Base-by-base conservation (phyloP, 2,329 filamentous ascomycete genomes). In the Pyrenophora tritici-repentis region DNA sequence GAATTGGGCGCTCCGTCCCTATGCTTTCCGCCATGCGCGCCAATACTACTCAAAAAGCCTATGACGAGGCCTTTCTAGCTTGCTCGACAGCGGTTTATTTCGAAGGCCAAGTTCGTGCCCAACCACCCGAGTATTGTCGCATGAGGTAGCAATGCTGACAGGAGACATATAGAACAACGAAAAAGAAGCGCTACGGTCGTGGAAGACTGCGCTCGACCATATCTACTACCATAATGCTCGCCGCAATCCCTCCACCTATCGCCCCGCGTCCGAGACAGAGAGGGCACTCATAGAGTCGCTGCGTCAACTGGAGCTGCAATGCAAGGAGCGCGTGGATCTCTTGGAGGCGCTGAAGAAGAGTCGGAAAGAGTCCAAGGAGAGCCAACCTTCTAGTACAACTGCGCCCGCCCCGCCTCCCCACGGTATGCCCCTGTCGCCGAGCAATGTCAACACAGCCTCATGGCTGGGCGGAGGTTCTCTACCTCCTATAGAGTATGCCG, bases 21-120 rank as follows among this genome's bases (percentile, higher is more conserved):
- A 53, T 49, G 43, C 51, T 46, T 33, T 52, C 39, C 34, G 56
- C 50, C 31, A 82, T 82, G 77, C 79, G 80, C 69, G 78, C 78
- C 73, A 86, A 85, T 70, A 86, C 86, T 56, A 85, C 97, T 74
- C 93, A 97, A 78, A 97, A 96, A 83, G 96, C 91, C 48, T 97
- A 97, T 77, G 93, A 97, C 78, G 91, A 97, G 75, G 92, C 89
- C 75, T 97, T 96, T 76, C 78, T 97, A 65, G 91, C 88, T 70
- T 97, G 92, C 76, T 97, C 92, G 12, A 97, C 92, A 1, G 93
- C 93, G 33, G 90, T 96, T 45, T 97, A 96, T 77, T 97, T 96
- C 74, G 94, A 99, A 78, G 86, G 88, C 72, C 88, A 95, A 84
- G 91, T 95, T 26, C 44, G 76, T 59, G 61, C 42, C 52, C 42